Base-by-base conservation (phyloP, 164 flowering plant genomes). In the Buxus sempervirens region DNA sequence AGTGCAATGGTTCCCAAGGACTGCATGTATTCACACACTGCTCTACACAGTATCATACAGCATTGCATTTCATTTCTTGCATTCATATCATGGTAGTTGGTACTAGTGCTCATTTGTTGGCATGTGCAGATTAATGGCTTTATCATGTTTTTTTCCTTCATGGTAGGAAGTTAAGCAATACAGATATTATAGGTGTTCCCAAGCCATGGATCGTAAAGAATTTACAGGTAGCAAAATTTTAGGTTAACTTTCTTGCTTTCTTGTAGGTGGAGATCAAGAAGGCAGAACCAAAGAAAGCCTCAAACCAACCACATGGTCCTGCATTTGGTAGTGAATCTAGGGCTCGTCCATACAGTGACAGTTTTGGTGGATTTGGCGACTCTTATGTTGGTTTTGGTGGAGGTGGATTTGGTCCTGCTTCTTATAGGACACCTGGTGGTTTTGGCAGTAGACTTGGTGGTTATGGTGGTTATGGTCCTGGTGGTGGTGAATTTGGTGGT, bases 201-300 rank as follows among this genome's bases (percentile, higher is more conserved):
- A 65, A 67, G 69, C 23, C 58, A 64, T 54, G 80, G 69, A 51
- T 64, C 54, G 60, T 49, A 61, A 24, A 61, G 75, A 77, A 72
- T 64, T 73, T 77, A 48, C 76, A 68, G 78, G 66, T 69, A 18
- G 51, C 56, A 75, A 58, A 60, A 73, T 60, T n/a, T 59, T 90
- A 86, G 96, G 98, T 91, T 94, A 80, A 94, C 85, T 68, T 68
- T 76, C 68, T 79, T 90, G 81, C 87, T 91, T 84, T 90, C 83
- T 83, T 91, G 97, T 94, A 94, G 98, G 98, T 94, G 77, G 98
- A 94, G 85, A 79, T 94, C 87, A 94, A 91, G 93, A 94, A 90
- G 81, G 98, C 96, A 73, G 98, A 91, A 87, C 97, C 98, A 79
- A 91, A 89, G 95, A 91, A 90, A 85, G 51, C 92, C 90, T 94